Evolutionary conservation across 164 flowering plant species (phyloP), one percentile per base, ranked within the genome.

Genomic region (Sedum album): DNA sequence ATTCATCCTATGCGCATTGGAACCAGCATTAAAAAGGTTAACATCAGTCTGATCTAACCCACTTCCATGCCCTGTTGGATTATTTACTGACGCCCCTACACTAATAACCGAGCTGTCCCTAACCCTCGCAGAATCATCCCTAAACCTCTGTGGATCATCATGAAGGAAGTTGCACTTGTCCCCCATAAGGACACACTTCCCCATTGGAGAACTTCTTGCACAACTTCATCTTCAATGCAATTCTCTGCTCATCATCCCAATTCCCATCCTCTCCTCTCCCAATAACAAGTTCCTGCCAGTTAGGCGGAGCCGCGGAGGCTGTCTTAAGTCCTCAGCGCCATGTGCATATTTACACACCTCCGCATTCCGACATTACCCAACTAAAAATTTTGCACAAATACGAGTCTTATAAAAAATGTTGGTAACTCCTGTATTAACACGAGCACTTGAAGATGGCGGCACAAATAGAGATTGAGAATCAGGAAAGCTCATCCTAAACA

Each of bases 121-220:
- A 55, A 69, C 75, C 71, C 75, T 82, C 46, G 74, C 75, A 18
- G 71, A 68, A 69, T 80, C 85, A 67, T 76, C 79, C 75, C 80
- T 80, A 63, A 69, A 82, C 75, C 77, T 89, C 4, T 78, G 61
- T 4, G 86, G 85, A 69, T 82, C 84, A 68, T 88, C 89, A 66
- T 91, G 97, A 60, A 88, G 80, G 70, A 91, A 91, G 73, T 78
- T 90, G 72, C 99, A 91, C 71, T 82, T 79, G 0, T 90, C 88
- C 9, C n/a, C 97, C 97, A 77, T 87, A 94, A 1, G 96, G 90
- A 49, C 97, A 94, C 31, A 82, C 88, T 28, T 86, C 96, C 30
- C 96, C 96, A 74, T 82, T 85, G 44, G 81, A 86, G 69, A 75
- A 94, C 83, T 80, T 91, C 84, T 83, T 87, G 73, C 97, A 94